Evolutionary conservation across 179 eudicot species (phyloP), one percentile per base, ranked within the genome.

Genomic region (Vitellaria paradoxa): DNA sequence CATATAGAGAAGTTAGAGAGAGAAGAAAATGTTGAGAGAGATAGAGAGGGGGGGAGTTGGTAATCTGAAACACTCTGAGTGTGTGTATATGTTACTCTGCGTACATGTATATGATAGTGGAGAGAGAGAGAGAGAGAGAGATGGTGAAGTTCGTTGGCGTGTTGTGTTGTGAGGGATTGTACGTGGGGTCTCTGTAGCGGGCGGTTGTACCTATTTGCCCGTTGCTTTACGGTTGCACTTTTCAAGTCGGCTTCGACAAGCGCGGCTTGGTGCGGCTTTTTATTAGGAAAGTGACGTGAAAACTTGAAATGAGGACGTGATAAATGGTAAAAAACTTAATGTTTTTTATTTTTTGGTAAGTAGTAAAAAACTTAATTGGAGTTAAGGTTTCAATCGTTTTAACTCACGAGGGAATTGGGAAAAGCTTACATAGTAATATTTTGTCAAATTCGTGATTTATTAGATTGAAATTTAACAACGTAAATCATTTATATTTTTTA

Each of bases 161-260:
- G 7, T 1, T 17, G 21, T n/a, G 30, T 12, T n/a, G 66, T 5
- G 14, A 11, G 40, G 37, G 17, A 2, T 23, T 24, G 66, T 63
- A 26, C 15, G 66, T 20, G 23, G 9, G 5, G 15, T 26, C 56
- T 9, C 56, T 15, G 61, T 3, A 71, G 18, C 17, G 75, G 50
- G 75, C 64, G 64, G 75, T 55, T 72, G 75, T 72, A 72, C 75
- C 63, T 0, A 9, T 55, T 26, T 69, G 64, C 64, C 49, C 26
- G 75, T 53, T 72, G 56, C 75, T 62, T 70, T 52, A 70, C 37
- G 42, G 72, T 69, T 52, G 60, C 60, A 55, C 17, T 15, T 55
- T 55, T 55, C 59, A n/a, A 55, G n/a, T 6, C 63, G 74, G 73
- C 63, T 46, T 21, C 46, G 47, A 71, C 74, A 18, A 2, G 12